Percentiles rank a stretch among this genome's conserved stretches.
These are phyloP conservation scores for Fusarium sp. DNA, from an alignment of 2,329 filamentous ascomycete genomes.

Conservation along the genomic window DNA sequence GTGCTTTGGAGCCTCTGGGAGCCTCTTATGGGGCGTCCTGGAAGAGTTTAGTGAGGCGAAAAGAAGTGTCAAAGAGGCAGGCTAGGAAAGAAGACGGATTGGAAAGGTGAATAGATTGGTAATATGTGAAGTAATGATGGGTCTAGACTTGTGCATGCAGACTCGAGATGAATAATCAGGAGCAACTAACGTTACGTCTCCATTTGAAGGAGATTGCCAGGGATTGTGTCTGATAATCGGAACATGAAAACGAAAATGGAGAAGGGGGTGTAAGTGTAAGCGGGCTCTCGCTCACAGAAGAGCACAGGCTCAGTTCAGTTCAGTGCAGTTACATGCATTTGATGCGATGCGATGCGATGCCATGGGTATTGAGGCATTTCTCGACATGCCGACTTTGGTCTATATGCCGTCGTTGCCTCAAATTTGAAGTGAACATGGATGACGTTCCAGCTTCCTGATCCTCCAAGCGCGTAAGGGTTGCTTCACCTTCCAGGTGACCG, in stretches of 20 bases:
- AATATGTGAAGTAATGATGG: constrained; percentile 11
- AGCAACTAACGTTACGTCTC: neutral
- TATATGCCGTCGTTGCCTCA: constrained; percentile 21
- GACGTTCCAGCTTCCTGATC: neutral
- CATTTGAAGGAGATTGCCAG: neutral
- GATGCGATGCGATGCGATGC: neutral
- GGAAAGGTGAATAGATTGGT: neutral
- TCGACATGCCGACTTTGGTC: constrained; percentile 23
- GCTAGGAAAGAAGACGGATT: neutral
- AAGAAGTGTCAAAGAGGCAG: constrained; percentile 2
- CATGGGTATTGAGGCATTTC: constrained; percentile 41
- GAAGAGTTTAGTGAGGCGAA: constrained; percentile 24
- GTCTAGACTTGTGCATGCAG: constrained; percentile 18
- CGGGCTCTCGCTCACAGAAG: neutral
- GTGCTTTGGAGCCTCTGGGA: neutral
- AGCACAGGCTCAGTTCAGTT: neutral
- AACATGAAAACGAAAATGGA: constrained; percentile 16
- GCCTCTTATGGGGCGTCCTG: constrained; percentile 12
- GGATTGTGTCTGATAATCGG: neutral
- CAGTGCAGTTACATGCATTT: neutral
- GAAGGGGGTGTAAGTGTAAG: constrained; percentile 3
- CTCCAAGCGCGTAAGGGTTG: neutral
- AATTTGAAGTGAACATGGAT: constrained; percentile 3
- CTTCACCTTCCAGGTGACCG: neutral
- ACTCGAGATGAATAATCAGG: neutral